Percentiles rank a stretch among this genome's conserved stretches.
Evolutionary conservation across 164 flowering plant species (phyloP).

Genomic region (Aristolochia californica): DNA sequence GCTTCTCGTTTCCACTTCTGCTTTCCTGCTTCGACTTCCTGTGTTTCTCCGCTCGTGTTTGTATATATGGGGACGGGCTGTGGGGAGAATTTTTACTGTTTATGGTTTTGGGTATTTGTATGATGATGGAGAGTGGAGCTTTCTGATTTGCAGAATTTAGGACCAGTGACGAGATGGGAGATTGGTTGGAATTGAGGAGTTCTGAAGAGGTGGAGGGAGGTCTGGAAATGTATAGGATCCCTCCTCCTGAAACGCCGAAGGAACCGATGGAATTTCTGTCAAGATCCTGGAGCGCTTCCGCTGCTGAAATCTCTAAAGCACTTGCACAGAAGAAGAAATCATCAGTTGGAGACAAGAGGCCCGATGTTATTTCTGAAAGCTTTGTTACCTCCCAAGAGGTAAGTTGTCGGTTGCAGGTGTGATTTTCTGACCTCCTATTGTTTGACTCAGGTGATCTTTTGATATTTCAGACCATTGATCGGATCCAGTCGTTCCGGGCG

Average conservation of each 20-base stretch:
- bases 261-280: conserved; percentile 93
- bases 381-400: conserved; percentile 18
- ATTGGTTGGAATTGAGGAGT: conserved; percentile 17
- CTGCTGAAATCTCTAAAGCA: conserved; percentile 71
- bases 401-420: conserved; percentile 16
- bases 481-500: conserved; percentile 13
- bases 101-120: neutral
- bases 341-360: conserved; percentile 15
- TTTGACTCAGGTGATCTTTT: neutral
- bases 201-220: conserved; percentile 29
- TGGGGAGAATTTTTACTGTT: neutral
- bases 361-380: conserved; percentile 11
- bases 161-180: neutral
- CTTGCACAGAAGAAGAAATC: conserved; percentile 48
- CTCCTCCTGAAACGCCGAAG: conserved; percentile 79
- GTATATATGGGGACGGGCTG: neutral
- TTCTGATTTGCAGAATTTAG: neutral
- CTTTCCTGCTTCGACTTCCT: neutral
- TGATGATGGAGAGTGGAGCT: neutral
- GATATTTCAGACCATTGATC: conserved; percentile 16
- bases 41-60: neutral
- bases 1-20: neutral
- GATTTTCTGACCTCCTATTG: neutral
- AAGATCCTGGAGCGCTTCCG: conserved; percentile 90
- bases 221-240: conserved; percentile 21